phyloP scores from a whole-genome alignment of 768 basidiomycete genomes.

The Gloeostereum incarnatum region DNA sequence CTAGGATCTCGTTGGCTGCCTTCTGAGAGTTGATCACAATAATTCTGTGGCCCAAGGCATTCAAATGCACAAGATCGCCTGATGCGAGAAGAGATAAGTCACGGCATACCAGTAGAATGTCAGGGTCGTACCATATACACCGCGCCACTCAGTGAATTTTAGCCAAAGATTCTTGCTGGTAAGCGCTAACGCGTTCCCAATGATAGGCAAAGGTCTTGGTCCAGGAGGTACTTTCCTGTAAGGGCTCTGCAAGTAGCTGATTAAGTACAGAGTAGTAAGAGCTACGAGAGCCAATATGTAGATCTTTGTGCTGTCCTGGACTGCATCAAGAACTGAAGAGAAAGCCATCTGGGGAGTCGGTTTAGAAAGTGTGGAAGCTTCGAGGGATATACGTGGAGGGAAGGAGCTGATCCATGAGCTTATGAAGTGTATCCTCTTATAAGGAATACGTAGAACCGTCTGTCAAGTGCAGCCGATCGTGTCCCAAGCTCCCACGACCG shows the following conservation, averaged over 20 bases:
- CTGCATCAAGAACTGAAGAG: no score
- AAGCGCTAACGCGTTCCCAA: conserved; percentile 14
- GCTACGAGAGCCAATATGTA: neutral
- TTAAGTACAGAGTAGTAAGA: neutral
- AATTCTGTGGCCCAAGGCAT: conserved; percentile 7
- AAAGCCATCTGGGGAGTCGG: no score
- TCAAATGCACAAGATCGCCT: conserved; percentile 5
- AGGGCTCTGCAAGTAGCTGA: neutral
- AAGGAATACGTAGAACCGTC: no score
- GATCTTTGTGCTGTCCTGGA: neutral
- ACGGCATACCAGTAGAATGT: conserved; percentile 7
- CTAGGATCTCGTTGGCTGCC: conserved; percentile 19
- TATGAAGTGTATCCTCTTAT: no score
- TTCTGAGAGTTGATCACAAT: conserved; percentile 18
- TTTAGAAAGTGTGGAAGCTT: no score
- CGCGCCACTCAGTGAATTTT: conserved; percentile 9
- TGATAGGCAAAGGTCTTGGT: conserved; percentile 12
- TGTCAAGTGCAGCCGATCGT: no score
- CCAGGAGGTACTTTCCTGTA: conserved; percentile 10
- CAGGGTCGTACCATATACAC: conserved; percentile 7
- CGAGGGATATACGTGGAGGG: no score
- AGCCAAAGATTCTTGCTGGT: conserved; percentile 7
- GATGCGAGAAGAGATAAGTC: neutral
- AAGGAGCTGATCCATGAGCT: no score
- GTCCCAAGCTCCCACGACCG: no score